phyloP scores from a whole-genome alignment of 306 rosid species.

The Cucumis cinereus region DNA sequence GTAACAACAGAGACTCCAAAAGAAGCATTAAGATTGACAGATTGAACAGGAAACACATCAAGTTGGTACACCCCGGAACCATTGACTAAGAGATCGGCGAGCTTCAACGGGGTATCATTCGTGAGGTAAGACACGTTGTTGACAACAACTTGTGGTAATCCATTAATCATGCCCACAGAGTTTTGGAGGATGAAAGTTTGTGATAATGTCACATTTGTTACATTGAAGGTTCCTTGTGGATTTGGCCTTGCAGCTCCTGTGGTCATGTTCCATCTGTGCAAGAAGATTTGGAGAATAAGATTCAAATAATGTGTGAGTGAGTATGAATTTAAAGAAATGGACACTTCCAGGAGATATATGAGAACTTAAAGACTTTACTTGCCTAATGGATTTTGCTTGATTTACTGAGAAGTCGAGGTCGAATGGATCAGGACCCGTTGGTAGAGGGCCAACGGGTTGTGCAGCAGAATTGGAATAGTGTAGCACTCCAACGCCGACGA shows the following conservation, averaged over 20 bases:
- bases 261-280: constrained; percentile 66
- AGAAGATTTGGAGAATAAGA: neutral
- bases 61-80: constrained; percentile 52
- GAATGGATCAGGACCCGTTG: constrained; percentile 52
- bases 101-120: constrained; percentile 52
- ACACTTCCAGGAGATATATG: neutral
- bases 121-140: constrained; percentile 69
- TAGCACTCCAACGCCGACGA: constrained; percentile 41
- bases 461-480: constrained; percentile 42
- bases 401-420: constrained; percentile 42
- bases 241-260: constrained; percentile 84
- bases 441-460: constrained; percentile 36
- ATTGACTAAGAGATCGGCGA: constrained; percentile 47
- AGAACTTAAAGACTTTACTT: constrained; percentile 1
- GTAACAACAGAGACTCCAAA: constrained; percentile 50
- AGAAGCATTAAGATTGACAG: constrained; percentile 26
- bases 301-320: neutral
- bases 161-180: constrained; percentile 16
- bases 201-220: constrained; percentile 46
- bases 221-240: constrained; percentile 79
- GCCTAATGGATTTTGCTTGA: constrained; percentile 71
- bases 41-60: constrained; percentile 35
- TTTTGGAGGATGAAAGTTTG: constrained; percentile 49
- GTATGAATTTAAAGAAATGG: neutral
- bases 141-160: constrained; percentile 24